Base-by-base conservation (phyloP, 805 yeast species). In the Metschnikowia corniflorae region DNA sequence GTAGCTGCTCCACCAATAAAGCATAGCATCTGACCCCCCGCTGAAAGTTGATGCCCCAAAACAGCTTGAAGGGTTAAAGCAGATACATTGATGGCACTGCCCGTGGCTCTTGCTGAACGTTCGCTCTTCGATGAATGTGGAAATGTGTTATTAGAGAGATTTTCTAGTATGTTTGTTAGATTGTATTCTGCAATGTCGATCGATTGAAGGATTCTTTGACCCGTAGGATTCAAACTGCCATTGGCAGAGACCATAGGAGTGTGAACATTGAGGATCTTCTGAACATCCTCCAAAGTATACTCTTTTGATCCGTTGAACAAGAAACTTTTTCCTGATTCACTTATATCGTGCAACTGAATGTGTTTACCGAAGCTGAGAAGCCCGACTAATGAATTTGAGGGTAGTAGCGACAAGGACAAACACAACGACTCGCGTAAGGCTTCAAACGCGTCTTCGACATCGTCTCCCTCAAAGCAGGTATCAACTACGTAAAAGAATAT, bases 1-100 rank as follows among this genome's bases (percentile, higher is more conserved):
- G 86, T 81, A 47, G 82, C 75, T 5, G 82, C 78, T 1, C 86
- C 86, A 19, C 79, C 83, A 4, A 74, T 52, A 49, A 80, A 80
- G 16, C 73, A 55, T 51, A 78, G 53, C 5, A 78, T 52, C 32
- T 76, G 77, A 0, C 79, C 75, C 1, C 83, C 83, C 1, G 72
- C 59, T 19, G 73, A 43, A 15, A 40, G 67, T 0, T 74, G 65
- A 31, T 61, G 67, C 6, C 71, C 72, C 30, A 68, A 51, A 4
- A 63, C 46, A 2, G 65, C 61, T 53, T 40, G 71, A 27, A 46
- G 71, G 33, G 53, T 59, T 49, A 42, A 65, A 26, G 48, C 73
- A 62, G 60, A 62, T 17, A 80, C 58, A 40, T 71, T 73, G 16
- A 80, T 44, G 3, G 86, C 86, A 31, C 75, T 52, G 3, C 86